These are phyloP conservation scores for Fusarium anguioides DNA, from an alignment of 2,329 filamentous ascomycete genomes.

Conservation along the genomic window DNA sequence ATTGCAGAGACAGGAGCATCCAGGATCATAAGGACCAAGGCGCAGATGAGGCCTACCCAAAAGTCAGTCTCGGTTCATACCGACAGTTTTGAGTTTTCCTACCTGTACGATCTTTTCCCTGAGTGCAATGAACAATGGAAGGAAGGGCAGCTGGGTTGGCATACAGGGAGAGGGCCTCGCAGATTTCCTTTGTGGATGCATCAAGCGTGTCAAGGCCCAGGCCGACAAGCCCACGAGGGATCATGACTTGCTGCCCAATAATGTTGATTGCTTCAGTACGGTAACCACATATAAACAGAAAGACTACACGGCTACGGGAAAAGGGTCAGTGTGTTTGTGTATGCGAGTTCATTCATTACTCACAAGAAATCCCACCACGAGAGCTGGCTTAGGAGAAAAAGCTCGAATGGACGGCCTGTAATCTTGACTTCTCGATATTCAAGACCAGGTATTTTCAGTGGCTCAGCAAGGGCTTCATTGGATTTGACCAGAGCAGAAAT, in stretches of 20 bases:
- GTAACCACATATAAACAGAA: constrained; percentile 73
- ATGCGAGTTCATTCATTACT: constrained; percentile 35
- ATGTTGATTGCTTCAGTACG: constrained; percentile 76
- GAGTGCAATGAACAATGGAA: constrained; percentile 82
- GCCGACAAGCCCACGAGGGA: constrained; percentile 75
- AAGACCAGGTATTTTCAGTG: constrained; percentile 71
- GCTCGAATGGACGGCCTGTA: constrained; percentile 77
- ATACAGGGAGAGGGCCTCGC: constrained; percentile 50
- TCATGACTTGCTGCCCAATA: constrained; percentile 76
- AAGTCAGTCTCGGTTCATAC: neutral
- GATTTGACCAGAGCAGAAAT: constrained; percentile 52
- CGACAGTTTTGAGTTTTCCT: neutral
- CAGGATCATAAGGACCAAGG: constrained; percentile 74
- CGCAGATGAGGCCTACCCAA: constrained; percentile 73
- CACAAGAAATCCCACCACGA: constrained; percentile 74
- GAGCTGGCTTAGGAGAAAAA: constrained; percentile 73
- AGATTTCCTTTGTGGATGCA: constrained; percentile 72
- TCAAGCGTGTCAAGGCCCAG: constrained; percentile 77
- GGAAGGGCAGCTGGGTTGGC: constrained; percentile 63
- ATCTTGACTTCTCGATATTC: constrained; percentile 76
- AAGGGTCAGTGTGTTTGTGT: neutral
- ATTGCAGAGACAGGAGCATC: constrained; percentile 69
- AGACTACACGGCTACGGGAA: constrained; percentile 58
- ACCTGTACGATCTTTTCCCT: constrained; percentile 81
- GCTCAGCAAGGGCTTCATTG: constrained; percentile 63